Evolutionary conservation across 202 grass and related monocot genomes (phyloP), one percentile per base, ranked within the genome.

Genomic region (Digitaria exilis): DNA sequence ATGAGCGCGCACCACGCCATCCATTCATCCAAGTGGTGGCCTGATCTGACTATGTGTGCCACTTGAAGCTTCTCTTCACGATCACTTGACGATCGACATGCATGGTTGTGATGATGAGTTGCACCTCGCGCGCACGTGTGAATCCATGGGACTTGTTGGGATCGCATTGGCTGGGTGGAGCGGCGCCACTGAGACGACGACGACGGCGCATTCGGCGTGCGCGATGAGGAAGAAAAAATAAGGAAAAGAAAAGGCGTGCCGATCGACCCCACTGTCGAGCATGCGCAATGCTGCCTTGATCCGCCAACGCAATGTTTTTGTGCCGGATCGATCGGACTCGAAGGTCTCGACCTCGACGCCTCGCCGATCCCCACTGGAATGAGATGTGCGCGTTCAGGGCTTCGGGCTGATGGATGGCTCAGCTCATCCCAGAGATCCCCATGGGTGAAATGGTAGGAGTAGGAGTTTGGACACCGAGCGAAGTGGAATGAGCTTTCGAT

Each of bases 281-380:
- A 15, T 3, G 44, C 46, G 6, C 9, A 44, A 44, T 44, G 43
- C 1, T 44, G 43, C 1, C 42, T 43, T 21, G 18, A 24, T 25
- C 41, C 56, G 16, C 7, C 21, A 34, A 50, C 18, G 48, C 4
- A 4, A 37, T 37, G 45, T 13, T 2, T 3, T 18, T 41, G 24
- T 67, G 61, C 65, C 71, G 25, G 35, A 37, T 37, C 35, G 35
- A 41, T 42, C 29, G 16, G 59, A 41, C 24, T 82, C 45, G 61
- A 21, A 65, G 60, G 17, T 67, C 25, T 32, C 42, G 71, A 84
- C 30, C 48, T 24, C 71, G 81, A 57, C 71, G 25, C 46, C 6
- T 46, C 39, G 28, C 63, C 25, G 41, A 62, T 63, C 45, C 26
- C 17, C 22, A 28, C 3, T 16, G 41, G n/a, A 14, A 45, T 17